phyloP scores from a whole-genome alignment of 164 flowering plant genomes.

The Kingdonia uniflora region DNA sequence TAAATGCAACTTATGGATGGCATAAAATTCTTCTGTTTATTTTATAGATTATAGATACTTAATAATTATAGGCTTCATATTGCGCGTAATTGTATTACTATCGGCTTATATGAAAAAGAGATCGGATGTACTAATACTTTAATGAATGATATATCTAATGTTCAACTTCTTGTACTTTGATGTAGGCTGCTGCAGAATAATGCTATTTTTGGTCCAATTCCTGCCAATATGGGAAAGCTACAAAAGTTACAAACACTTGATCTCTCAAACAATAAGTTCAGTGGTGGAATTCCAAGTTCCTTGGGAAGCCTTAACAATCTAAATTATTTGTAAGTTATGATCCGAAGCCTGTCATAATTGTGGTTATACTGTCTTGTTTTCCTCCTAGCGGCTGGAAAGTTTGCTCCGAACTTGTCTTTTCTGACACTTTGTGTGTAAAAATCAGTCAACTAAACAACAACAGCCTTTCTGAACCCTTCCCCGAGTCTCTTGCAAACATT shows the following conservation, averaged over 20 bases:
- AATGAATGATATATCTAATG: background rate
- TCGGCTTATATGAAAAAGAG: background rate
- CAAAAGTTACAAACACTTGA: constrained; percentile 83
- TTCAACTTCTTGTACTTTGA: background rate
- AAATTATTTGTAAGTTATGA: constrained; percentile 70
- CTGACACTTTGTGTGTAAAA: constrained; percentile 16
- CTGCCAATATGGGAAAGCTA: constrained; percentile 58
- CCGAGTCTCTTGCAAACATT: constrained; percentile 55
- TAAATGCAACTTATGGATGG: too few species aligned
- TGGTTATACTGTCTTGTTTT: too few species aligned
- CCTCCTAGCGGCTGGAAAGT: too few species aligned
- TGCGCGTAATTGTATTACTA: too few species aligned
- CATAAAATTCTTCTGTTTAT: too few species aligned
- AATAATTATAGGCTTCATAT: background rate
- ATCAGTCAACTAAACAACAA: constrained; percentile 87
- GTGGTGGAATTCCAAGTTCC: constrained; percentile 69
- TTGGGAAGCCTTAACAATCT: constrained; percentile 61
- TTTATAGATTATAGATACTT: too few species aligned
- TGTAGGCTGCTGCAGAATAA: constrained; percentile 86
- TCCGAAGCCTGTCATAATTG: too few species aligned
- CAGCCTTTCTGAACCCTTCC: constrained; percentile 73
- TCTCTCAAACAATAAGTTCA: constrained; percentile 69
- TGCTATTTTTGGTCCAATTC: constrained; percentile 78
- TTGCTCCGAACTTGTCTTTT: background rate
- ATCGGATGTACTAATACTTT: background rate